Evolutionary conservation across 495 filamentous ascomycete species (phyloP).

Genomic region (Penicillium argentinense): DNA sequence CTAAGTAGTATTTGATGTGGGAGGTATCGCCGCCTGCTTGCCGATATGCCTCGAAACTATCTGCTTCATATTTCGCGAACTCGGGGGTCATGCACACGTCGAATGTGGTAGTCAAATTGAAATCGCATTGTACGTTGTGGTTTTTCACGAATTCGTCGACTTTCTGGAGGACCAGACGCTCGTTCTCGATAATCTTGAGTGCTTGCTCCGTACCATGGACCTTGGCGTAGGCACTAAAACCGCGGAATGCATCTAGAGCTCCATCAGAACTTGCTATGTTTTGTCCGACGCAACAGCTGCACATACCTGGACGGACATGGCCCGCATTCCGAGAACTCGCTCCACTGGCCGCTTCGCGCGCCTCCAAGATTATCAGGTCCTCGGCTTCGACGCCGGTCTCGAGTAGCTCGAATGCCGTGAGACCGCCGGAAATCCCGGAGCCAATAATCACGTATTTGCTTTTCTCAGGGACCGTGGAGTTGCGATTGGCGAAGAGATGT

Average conservation of each 20-base stretch:
- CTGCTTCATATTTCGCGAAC: conserved; percentile 27
- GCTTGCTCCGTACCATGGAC: conserved; percentile 33
- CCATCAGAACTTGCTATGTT: background rate
- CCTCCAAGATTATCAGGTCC: conserved; percentile 33
- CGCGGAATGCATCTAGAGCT: conserved; percentile 29
- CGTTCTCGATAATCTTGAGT: conserved; percentile 28
- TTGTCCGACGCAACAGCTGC: background rate
- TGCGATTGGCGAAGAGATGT: conserved; percentile 19
- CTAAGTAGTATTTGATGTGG: conserved; percentile 25
- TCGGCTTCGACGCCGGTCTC: conserved; percentile 20
- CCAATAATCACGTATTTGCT: conserved; percentile 29
- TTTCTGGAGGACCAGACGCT: conserved; percentile 26
- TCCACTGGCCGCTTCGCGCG: conserved; percentile 31
- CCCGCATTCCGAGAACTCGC: conserved; percentile 35
- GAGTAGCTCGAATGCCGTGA: conserved; percentile 28
- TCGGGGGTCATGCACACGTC: conserved; percentile 35
- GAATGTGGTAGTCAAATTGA: conserved; percentile 28
- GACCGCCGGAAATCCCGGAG: conserved; percentile 28
- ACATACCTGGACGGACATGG: conserved; percentile 33
- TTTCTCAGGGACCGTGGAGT: conserved; percentile 6
- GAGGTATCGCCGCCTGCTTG: conserved; percentile 28
- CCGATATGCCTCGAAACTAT: conserved; percentile 26
- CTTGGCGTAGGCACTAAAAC: conserved; percentile 31
- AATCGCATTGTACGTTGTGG: conserved; percentile 32
- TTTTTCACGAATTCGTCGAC: conserved; percentile 26